These are phyloP conservation scores for Cyclostephanos tholiformis DNA, from an alignment of 108 stramenopile species.

Conservation along the genomic window DNA sequence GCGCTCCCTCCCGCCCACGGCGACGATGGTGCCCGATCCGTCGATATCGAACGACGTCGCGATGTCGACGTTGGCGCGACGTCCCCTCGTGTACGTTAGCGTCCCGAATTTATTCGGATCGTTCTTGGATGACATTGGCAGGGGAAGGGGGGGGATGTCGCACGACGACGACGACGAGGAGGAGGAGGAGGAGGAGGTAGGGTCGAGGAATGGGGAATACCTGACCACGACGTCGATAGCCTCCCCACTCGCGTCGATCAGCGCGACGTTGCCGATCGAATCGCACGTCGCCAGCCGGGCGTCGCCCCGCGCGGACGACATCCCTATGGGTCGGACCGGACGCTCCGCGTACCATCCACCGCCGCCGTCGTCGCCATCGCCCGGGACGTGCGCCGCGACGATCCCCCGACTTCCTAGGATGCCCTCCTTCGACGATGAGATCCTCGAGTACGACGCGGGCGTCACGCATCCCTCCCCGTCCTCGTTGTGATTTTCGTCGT, in stretches of 20 bases:
- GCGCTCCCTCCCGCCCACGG: slow-evolving; percentile 79
- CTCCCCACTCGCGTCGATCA: slow-evolving; percentile 17
- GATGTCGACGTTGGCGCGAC: slow-evolving; percentile 53
- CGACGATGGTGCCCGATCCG: slow-evolving; percentile 41
- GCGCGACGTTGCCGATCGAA: slow-evolving; percentile 37
- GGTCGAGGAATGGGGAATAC: no score
- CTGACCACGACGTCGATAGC: slow-evolving; percentile 17
- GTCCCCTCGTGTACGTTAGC: slow-evolving; percentile 68
- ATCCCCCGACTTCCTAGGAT: neutral
- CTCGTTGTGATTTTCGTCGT: neutral
- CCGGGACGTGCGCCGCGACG: no score
- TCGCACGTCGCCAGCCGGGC: slow-evolving; percentile 25
- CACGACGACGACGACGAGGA: neutral
- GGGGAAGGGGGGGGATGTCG: neutral
- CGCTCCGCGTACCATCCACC: slow-evolving; percentile 12
- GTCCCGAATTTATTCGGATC: slow-evolving; percentile 16
- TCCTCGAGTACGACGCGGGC: no score
- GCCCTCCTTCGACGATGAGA: no score
- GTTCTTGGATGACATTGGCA: slow-evolving; percentile 7
- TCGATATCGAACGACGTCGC: slow-evolving; percentile 64
- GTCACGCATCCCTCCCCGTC: no score
- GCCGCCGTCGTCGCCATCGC: neutral
- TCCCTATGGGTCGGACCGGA: slow-evolving; percentile 37
- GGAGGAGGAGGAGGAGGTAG: slow-evolving; percentile 17
- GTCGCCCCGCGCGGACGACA: slow-evolving; percentile 6